These are phyloP conservation scores for Strigomonas galati DNA, from an alignment of 208 protist species.

Conservation along the genomic window DNA sequence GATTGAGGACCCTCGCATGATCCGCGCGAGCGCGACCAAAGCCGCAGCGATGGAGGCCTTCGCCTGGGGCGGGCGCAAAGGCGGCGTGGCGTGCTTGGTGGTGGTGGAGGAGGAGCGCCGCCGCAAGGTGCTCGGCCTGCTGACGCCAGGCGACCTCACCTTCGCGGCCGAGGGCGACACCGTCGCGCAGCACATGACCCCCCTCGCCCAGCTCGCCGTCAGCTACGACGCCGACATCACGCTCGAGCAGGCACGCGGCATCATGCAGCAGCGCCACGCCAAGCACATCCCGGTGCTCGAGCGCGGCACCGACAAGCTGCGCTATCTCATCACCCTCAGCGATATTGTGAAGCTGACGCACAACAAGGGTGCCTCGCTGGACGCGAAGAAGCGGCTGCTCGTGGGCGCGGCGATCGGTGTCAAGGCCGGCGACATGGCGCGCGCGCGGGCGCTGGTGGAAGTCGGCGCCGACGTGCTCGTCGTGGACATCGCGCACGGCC, in stretches of 20 bases:
- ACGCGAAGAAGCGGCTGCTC: slow-evolving; percentile 68
- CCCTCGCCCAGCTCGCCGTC: slow-evolving; percentile 43
- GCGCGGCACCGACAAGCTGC: slow-evolving; percentile 40
- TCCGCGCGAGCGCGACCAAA: slow-evolving; percentile 54
- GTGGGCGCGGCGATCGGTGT: slow-evolving; percentile 86
- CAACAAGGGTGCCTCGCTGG: slow-evolving; percentile 69
- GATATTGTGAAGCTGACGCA: slow-evolving; percentile 80
- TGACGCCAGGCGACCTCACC: slow-evolving; percentile 63
- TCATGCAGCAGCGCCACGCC: slow-evolving; percentile 61
- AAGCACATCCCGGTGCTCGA: slow-evolving; percentile 71
- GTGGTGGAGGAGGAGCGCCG: slow-evolving; percentile 50
- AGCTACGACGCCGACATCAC: slow-evolving; percentile 55
- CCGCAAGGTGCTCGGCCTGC: slow-evolving; percentile 58
- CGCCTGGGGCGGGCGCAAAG: slow-evolving; percentile 73
- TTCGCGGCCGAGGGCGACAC: slow-evolving; percentile 42
- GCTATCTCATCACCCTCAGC: slow-evolving; percentile 75
- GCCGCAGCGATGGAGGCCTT: slow-evolving; percentile 52
- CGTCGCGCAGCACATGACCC: slow-evolving; percentile 70
- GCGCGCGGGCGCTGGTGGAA: slow-evolving; percentile 61
- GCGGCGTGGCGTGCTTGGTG: slow-evolving; percentile 76
- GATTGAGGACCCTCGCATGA: slow-evolving; percentile 84
- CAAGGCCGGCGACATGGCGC: slow-evolving; percentile 69
- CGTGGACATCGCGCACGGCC: slow-evolving; percentile 91
- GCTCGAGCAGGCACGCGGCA: slow-evolving; percentile 52
- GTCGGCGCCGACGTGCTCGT: slow-evolving; percentile 81